These are phyloP conservation scores for Cynanchum wilfordii DNA, from an alignment of 257 asterid species.

Conservation along the genomic window DNA sequence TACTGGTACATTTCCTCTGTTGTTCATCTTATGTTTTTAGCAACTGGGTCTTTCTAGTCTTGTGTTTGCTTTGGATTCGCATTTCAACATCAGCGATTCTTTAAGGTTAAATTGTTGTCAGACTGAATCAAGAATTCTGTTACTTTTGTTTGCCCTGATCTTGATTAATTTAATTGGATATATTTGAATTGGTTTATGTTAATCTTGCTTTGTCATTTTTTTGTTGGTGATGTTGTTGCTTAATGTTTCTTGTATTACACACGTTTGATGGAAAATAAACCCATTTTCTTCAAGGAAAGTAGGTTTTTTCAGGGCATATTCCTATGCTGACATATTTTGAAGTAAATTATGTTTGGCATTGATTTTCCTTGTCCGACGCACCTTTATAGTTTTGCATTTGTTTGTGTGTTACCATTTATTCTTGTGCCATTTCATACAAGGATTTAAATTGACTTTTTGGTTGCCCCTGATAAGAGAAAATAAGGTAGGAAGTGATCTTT, in stretches of 20 bases:
- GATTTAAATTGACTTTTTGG: background rate
- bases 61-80: background rate
- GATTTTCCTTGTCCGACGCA: background rate
- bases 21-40: background rate
- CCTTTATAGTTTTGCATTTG: background rate
- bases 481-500: background rate
- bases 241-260: conserved; percentile 12
- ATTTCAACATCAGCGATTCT: background rate
- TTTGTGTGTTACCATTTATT: background rate
- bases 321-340: background rate
- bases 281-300: background rate
- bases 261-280: conserved; percentile 34
- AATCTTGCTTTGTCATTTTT: background rate
- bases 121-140: background rate
- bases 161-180: background rate
- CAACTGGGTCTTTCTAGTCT: background rate
- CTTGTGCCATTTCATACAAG: background rate
- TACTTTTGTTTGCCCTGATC: background rate
- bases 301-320: background rate
- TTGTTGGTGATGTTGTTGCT: background rate
- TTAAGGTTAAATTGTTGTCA: background rate
- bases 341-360: background rate
- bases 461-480: background rate
- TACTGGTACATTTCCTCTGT: background rate
- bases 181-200: background rate